phyloP scores from a whole-genome alignment of 352 stramenopile species.

The Phytophthora megakarya region DNA sequence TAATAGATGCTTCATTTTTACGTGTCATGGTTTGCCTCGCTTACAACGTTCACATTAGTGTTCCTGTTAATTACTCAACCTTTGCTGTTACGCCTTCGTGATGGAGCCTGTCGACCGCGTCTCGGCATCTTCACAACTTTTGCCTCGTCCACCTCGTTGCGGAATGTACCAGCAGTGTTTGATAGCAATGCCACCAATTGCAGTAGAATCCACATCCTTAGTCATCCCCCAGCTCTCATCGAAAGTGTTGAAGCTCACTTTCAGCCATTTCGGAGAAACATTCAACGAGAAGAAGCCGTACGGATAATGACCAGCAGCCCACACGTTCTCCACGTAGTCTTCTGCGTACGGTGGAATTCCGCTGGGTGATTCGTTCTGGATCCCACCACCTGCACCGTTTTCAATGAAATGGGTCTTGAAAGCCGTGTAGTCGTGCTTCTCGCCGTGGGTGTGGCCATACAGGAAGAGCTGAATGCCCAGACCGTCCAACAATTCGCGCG shows the following conservation, averaged over 20 bases:
- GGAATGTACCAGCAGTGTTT: conserved; percentile 81
- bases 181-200: conserved; percentile 60
- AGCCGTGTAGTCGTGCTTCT: conserved; percentile 72
- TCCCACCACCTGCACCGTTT: conserved; percentile 75
- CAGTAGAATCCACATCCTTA: conserved; percentile 51
- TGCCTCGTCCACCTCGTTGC: conserved; percentile 39
- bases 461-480: conserved; percentile 69
- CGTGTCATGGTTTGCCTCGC: too few relatives aligned
- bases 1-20: conserved; percentile 50
- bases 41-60: neutral
- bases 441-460: conserved; percentile 73
- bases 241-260: conserved; percentile 69
- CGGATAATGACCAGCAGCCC: conserved; percentile 61
- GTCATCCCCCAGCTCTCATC: conserved; percentile 64
- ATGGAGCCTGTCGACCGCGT: conserved; percentile 25
- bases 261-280: conserved; percentile 64
- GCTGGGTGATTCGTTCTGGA: conserved; percentile 72
- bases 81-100: too few relatives aligned
- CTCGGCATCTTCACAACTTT: conserved; percentile 46
- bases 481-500: conserved; percentile 57
- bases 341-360: conserved; percentile 63
- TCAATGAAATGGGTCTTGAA: conserved; percentile 81
- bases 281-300: conserved; percentile 76
- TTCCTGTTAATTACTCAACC: too few relatives aligned
- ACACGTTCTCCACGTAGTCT: conserved; percentile 70